These are phyloP conservation scores for Rhodotorula diobovata DNA, from an alignment of 768 basidiomycete genomes.

Conservation along the genomic window DNA sequence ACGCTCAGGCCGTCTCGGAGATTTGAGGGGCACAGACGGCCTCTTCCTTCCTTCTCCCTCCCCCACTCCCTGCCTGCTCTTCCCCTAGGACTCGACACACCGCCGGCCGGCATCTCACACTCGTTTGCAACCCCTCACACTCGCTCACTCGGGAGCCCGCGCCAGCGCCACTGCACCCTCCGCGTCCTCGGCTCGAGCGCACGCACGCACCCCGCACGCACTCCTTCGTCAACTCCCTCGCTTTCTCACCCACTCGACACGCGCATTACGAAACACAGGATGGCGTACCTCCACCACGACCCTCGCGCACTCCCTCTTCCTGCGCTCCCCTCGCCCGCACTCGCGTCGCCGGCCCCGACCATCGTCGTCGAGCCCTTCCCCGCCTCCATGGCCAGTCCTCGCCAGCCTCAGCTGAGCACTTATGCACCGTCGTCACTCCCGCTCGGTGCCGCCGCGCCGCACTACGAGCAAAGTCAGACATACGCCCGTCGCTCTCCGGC, in stretches of 20 bases:
- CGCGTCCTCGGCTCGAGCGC: too few species aligned
- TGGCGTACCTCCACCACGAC: neutral
- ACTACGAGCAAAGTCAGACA: neutral
- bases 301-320: neutral
- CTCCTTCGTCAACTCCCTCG: too few species aligned
- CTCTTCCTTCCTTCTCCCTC: neutral
- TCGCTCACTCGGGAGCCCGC: neutral
- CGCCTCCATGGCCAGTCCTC: accelerated
- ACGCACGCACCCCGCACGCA: too few species aligned
- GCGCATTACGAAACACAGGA: too few species aligned
- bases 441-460: too few species aligned
- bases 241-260: too few species aligned
- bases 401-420: neutral
- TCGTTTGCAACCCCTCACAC: neutral
- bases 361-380: neutral
- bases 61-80: too few species aligned
- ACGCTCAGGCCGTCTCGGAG: too few species aligned
- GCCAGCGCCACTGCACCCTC: too few species aligned
- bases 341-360: neutral
- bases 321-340: neutral
- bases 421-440: neutral
- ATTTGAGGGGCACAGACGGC: too few species aligned
- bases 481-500: constrained; percentile 4
- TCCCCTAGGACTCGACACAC: neutral
- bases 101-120: neutral